Conservation (phyloP, 768 basidiomycete species). For the Collybia mongolica region DNA sequence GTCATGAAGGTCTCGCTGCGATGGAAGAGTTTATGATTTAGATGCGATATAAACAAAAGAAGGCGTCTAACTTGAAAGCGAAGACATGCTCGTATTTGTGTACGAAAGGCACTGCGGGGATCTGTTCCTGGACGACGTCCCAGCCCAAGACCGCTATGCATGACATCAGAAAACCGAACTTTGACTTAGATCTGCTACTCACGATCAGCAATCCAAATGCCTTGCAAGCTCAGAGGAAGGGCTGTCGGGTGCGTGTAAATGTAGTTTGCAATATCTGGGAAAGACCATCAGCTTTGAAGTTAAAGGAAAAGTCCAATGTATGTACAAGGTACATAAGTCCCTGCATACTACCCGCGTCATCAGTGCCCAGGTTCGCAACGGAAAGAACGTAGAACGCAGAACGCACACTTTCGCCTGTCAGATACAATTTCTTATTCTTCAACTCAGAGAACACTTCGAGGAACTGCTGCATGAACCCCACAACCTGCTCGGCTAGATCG, state of each 20-base stretch:
- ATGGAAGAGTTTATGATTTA: not conserved
- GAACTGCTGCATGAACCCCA: constrained; percentile 74
- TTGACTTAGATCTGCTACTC: constrained; percentile 17
- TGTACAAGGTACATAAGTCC: constrained; percentile 58
- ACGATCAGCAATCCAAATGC: constrained; percentile 77
- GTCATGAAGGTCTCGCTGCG: constrained; percentile 62
- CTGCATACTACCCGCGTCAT: constrained; percentile 55
- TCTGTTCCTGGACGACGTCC: constrained; percentile 64
- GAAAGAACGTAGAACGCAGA: not conserved
- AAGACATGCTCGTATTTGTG: constrained; percentile 72
- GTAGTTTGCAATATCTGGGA: constrained; percentile 69
- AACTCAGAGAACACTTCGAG: constrained; percentile 72
- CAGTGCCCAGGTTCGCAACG: not conserved
- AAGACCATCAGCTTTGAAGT: constrained; percentile 1
- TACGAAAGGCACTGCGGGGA: constrained; percentile 74
- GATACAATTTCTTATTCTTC: constrained; percentile 68
- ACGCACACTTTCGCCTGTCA: constrained; percentile 75
- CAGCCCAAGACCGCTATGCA: constrained; percentile 22
- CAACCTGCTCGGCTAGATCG: constrained; percentile 45
- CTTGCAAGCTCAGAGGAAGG: constrained; percentile 60
- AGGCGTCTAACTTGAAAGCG: constrained; percentile 58
- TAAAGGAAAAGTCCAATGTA: not conserved
- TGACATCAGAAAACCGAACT: too few species aligned
- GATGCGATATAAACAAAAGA: not conserved
- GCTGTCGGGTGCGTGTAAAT: constrained; percentile 58